Evolutionary conservation across 371 early-diverging fungal genomes (phyloP).

Genomic region (Mucor racemosus): DNA sequence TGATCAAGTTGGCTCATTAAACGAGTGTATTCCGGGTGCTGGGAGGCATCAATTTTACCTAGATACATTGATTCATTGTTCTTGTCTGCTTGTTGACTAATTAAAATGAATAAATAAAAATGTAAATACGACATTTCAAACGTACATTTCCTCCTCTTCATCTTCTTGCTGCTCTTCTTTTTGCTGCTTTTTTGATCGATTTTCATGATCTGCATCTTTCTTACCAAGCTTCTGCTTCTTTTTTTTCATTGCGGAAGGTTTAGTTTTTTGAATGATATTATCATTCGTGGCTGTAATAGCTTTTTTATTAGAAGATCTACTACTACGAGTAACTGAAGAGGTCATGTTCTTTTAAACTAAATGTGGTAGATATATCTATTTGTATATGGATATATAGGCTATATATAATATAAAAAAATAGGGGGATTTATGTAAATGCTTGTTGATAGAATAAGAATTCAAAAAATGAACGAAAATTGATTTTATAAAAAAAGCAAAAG

Average conservation of each 20-base stretch:
- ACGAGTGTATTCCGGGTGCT: slow-evolving; percentile 35
- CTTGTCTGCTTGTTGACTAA: slow-evolving; percentile 4
- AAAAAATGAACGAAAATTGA: not conserved
- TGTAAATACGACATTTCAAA: not conserved
- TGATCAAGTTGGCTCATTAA: slow-evolving; percentile 32
- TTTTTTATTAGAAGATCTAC: slow-evolving; percentile 27
- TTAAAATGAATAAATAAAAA: not conserved
- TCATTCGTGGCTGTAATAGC: slow-evolving; percentile 5
- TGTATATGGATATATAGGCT: not conserved
- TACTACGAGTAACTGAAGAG: slow-evolving; percentile 29
- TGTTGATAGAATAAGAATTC: not conserved
- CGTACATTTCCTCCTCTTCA: not conserved
- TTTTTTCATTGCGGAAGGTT: slow-evolving; percentile 9
- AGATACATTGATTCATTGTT: slow-evolving; percentile 9
- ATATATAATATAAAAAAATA: slow-evolving; percentile 7
- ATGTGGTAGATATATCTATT: too few relatives aligned
- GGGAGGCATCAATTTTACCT: slow-evolving; percentile 20
- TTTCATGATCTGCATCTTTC: slow-evolving; percentile 17
- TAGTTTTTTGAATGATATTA: slow-evolving; percentile 10
- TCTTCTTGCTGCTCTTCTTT: slow-evolving; percentile 1
- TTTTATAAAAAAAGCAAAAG: slow-evolving; percentile 22
- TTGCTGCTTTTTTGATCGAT: slow-evolving; percentile 9
- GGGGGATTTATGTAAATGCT: not conserved
- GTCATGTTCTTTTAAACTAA: slow-evolving; percentile 16
- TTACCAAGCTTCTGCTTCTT: slow-evolving; percentile 22